Conservation (phyloP, 108 stramenopile genomes). For the Fragilaria crotonensis region DNA sequence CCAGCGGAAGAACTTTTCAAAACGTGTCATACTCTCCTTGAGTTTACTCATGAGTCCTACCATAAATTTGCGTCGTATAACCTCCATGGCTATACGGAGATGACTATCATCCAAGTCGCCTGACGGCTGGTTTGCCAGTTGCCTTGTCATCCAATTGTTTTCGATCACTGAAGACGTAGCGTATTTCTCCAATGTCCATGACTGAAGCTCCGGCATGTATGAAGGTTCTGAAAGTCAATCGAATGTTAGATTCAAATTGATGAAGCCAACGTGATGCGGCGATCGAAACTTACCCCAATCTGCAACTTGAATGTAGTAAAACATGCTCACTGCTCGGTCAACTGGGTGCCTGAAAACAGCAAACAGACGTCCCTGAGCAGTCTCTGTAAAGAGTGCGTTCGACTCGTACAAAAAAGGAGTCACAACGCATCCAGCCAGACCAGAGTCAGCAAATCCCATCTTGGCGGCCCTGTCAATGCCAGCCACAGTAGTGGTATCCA, state of each 20-base stretch:
- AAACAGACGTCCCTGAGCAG: slow-evolving; percentile 38
- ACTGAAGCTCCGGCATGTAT: slow-evolving; percentile 42
- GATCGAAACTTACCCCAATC: slow-evolving; percentile 21
- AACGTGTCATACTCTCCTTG: slow-evolving; percentile 42
- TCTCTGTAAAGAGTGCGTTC: slow-evolving; percentile 44
- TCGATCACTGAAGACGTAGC: slow-evolving; percentile 32
- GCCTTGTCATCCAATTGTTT: slow-evolving; percentile 63
- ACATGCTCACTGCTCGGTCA: slow-evolving; percentile 47
- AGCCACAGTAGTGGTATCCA: slow-evolving; percentile 47
- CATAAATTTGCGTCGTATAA: slow-evolving; percentile 38
- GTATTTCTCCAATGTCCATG: slow-evolving; percentile 48
- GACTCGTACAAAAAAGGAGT: slow-evolving; percentile 43
- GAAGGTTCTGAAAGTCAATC: slow-evolving; percentile 20
- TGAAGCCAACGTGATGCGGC: background rate
- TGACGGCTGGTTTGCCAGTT: slow-evolving; percentile 31
- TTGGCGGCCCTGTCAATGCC: slow-evolving; percentile 39
- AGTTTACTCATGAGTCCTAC: slow-evolving; percentile 46
- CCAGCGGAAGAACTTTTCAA: slow-evolving; percentile 55
- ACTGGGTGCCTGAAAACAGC: slow-evolving; percentile 55
- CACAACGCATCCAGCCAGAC: slow-evolving; percentile 45
- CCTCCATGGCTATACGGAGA: slow-evolving; percentile 39
- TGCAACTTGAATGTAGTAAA: slow-evolving; percentile 37
- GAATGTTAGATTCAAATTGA: slow-evolving; percentile 28
- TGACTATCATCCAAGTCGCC: slow-evolving; percentile 38
- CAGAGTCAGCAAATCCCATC: slow-evolving; percentile 52